These are phyloP conservation scores for Butyriboletus loyo DNA, from an alignment of 768 basidiomycete genomes.

Conservation along the genomic window DNA sequence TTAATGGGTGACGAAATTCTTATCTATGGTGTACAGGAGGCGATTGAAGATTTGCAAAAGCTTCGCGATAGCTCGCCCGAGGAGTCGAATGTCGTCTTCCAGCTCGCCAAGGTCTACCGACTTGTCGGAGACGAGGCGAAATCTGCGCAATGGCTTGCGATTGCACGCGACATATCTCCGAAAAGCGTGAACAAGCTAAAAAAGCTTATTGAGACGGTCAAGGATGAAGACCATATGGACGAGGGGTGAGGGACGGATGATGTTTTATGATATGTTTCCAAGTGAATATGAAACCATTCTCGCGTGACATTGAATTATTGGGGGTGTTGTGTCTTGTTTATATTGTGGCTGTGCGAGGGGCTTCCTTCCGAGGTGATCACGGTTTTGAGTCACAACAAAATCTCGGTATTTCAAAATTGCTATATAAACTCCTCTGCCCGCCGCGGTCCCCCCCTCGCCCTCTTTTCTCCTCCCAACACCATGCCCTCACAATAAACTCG, in stretches of 20 bases:
- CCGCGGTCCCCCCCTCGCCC: conserved; percentile 20
- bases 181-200: conserved; percentile 83
- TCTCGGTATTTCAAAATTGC: conserved; percentile 31
- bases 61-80: conserved; percentile 84
- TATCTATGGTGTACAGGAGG: conserved; percentile 51
- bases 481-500: conserved; percentile 36
- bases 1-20: conserved; percentile 13
- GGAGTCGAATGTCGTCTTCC: conserved; percentile 95
- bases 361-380: conserved; percentile 30
- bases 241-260: conserved; percentile 52
- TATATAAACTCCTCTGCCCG: conserved; percentile 44
- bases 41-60: conserved; percentile 75
- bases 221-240: conserved; percentile 75
- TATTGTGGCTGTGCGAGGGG: conserved; percentile 27
- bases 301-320: conserved; percentile 22
- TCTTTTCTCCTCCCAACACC: conserved; percentile 30
- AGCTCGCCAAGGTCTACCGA: conserved; percentile 90
- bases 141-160: conserved; percentile 81
- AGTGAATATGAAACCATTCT: conserved; percentile 9
- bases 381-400: conserved; percentile 33
- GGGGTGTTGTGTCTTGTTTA: conserved; percentile 22
- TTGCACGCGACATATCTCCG: conserved; percentile 92
- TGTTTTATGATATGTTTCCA: conserved; percentile 7
- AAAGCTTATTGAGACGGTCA: conserved; percentile 68
- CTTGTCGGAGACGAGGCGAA: conserved; percentile 74